These are phyloP conservation scores for Boletus sp. DNA, from an alignment of 768 basidiomycete species.

Conservation along the genomic window DNA sequence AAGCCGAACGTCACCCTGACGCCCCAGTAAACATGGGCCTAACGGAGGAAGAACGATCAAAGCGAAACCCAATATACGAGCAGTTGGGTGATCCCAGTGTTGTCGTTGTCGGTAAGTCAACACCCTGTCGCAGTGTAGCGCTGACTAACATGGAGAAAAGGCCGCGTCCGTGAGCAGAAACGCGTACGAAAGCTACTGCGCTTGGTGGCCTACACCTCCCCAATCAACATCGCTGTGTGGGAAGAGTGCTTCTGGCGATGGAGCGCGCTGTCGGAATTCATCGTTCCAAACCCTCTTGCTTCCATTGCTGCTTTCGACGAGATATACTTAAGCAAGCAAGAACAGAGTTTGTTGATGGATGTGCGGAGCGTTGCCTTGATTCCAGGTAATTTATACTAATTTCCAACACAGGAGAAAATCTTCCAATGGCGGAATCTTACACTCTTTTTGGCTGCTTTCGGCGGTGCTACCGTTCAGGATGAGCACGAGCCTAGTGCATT, in stretches of 20 bases:
- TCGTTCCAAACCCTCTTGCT: conserved; percentile 41
- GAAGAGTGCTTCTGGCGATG: conserved; percentile 79
- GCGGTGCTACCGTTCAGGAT: conserved; percentile 61
- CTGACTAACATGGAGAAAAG: conserved; percentile 35
- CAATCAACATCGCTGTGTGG: conserved; percentile 78
- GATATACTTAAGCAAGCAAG: conserved; percentile 35
- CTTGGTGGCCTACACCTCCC: conserved; percentile 57
- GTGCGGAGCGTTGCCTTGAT: conserved; percentile 22
- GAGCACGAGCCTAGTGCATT: conserved; percentile 50
- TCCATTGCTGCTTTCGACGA: conserved; percentile 36
- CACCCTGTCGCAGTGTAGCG: not conserved
- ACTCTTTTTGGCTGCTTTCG: conserved; percentile 72
- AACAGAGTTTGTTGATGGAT: conserved; percentile 39
- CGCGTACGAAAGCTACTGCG: conserved; percentile 72
- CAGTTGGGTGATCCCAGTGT: conserved; percentile 76
- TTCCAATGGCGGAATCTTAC: conserved; percentile 86
- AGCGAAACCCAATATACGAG: conserved; percentile 73
- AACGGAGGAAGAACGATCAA: conserved; percentile 61
- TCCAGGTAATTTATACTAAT: conserved; percentile 2
- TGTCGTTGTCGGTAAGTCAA: conserved; percentile 59
- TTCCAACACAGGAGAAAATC: conserved; percentile 55
- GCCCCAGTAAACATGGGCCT: conserved; percentile 50
- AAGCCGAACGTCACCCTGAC: conserved; percentile 61
- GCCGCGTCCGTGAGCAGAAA: conserved; percentile 79
- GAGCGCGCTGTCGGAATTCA: conserved; percentile 59